phyloP scores from a whole-genome alignment of 306 rosid genomes.

The apple (Malus domestica) region ASM211411v1 NC_041793.1:31625001-31625500 shows the following conservation, averaged over 20 bases:
- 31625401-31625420: background rate
- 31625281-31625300: conserved; percentile 35
- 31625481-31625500: conserved; percentile 56
- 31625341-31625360: background rate
- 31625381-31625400: background rate
- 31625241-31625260: conserved; percentile 16
- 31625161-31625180: conserved; percentile 39
- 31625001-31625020: background rate
- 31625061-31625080: conserved; percentile 32
- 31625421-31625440: conserved; percentile 58
- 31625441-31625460: conserved; percentile 54
- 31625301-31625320: conserved; percentile 20
- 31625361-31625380: background rate
- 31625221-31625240: conserved; percentile 16
- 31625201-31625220: conserved; percentile 34
- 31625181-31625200: conserved; percentile 56
- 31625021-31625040: background rate
- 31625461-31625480: conserved; percentile 55
- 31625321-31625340: background rate
- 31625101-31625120: conserved; percentile 49
- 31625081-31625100: conserved; percentile 34
- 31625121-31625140: conserved; percentile 27
- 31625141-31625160: conserved; percentile 38
- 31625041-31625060: conserved; percentile 40
- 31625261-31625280: conserved; percentile 43